Base-by-base conservation (phyloP, 331 rosid species). In the Rhamnella rubrinervis region DNA sequence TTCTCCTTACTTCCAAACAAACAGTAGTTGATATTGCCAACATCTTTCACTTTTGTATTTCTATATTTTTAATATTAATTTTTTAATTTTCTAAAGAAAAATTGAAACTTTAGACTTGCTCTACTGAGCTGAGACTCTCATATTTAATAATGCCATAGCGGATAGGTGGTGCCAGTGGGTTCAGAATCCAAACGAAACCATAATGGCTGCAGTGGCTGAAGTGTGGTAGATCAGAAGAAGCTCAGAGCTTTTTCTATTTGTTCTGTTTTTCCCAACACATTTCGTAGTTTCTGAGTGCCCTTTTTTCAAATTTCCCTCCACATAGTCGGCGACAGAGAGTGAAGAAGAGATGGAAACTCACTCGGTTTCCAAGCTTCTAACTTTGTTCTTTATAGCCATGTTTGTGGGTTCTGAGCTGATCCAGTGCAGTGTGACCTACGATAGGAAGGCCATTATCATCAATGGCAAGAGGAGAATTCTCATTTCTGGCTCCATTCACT, bases 401-500 rank as follows among this genome's bases (percentile, higher is more conserved):
- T 77, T 86, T 25, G 13, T 80, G 59, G 72, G 78, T 67, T 73
- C 77, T 67, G 79, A 83, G 78, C 70, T 90, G 59, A 76, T 78
- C 35, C 81, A 84, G 0, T 80, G 92, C 73, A 80, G 82, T 35
- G 96, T 95, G 8, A 84, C 87, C 9, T 95, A 95, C 56, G 99
- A 95, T 37, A 89, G 65, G 67, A 95, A 89, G 77, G 75, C 97
- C 72, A 88, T 95, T 70, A 59, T 91, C 83, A 91, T 95, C 84
- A 82, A 91, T 80, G 97, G 97, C 82, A 86, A 68, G 50, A 78
- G 99, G 77, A 92, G 83, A 84, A 67, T 95, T 56, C 95, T 95
- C 71, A 77, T 95, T 41, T 95, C 99, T 8, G 97, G 99, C 10
- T 95, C 99, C 73, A 91, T 93, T 80, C 97, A 91, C 82, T 93